Conservation (phyloP, 176 grass and related monocot genomes). For the Oryza officinalis region DNA sequence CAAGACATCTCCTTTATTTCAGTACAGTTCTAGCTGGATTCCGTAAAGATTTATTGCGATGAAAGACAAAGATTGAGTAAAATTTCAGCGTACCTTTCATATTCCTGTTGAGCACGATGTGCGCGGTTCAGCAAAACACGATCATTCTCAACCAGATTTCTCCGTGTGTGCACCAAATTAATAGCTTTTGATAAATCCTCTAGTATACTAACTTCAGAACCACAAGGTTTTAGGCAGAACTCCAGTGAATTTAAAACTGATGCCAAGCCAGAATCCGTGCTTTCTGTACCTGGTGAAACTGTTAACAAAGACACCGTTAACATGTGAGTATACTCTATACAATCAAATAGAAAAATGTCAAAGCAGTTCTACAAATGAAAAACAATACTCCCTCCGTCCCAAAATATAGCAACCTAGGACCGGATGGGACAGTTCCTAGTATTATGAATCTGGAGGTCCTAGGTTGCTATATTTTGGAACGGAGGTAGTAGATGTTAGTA, state of each 20-base stretch:
- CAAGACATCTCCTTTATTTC: not conserved
- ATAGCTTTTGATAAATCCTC: conserved; percentile 95
- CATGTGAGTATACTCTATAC: conserved; percentile 23
- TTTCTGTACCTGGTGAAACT: conserved; percentile 71
- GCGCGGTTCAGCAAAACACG: conserved; percentile 88
- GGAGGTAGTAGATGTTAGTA: not conserved
- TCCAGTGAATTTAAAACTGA: conserved; percentile 84
- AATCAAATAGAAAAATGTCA: not conserved
- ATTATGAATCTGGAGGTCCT: too few species aligned
- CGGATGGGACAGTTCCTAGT: too few species aligned
- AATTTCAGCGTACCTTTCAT: conserved; percentile 62
- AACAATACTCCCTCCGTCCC: too few species aligned
- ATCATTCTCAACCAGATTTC: conserved; percentile 87
- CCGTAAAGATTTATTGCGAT: conserved; percentile 10
- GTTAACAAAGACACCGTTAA: conserved; percentile 26
- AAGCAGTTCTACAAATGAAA: conserved; percentile 11
- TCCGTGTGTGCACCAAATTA: conserved; percentile 69
- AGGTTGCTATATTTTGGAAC: too few species aligned
- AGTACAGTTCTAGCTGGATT: not conserved
- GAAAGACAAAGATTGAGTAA: not conserved
- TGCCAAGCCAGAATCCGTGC: conserved; percentile 80
- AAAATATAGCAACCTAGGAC: too few species aligned
- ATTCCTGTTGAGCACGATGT: conserved; percentile 88
- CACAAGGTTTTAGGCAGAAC: conserved; percentile 87
- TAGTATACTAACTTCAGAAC: conserved; percentile 92